phyloP scores from a whole-genome alignment of 83 land plant genomes.

The Picea mariana region DNA sequence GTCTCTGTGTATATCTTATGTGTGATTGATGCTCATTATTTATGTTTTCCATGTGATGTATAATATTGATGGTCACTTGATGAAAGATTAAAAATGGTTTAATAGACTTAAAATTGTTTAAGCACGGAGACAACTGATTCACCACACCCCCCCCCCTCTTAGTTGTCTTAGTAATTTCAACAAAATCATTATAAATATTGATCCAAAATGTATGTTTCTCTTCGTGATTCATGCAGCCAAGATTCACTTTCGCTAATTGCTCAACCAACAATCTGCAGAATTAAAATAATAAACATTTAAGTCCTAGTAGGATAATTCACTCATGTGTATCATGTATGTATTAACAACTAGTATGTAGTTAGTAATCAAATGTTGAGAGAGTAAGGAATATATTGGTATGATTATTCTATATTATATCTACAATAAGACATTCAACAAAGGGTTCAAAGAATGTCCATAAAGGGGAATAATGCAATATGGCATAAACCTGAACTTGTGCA shows the following conservation, averaged over 20 bases:
- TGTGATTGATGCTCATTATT: no score
- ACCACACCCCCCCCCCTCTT: no score
- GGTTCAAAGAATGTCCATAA: background rate
- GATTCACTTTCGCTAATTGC: slow-evolving; percentile 38
- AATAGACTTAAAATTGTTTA: no score
- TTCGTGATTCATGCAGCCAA: no score
- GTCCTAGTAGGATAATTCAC: background rate
- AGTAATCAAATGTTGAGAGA: background rate
- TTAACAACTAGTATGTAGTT: background rate
- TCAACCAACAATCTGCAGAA: slow-evolving; percentile 66
- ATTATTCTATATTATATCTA: background rate
- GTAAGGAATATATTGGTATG: background rate
- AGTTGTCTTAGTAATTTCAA: no score
- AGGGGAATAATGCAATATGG: background rate
- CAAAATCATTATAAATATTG: no score
- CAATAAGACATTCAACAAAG: background rate
- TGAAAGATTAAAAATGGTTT: no score
- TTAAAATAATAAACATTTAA: background rate
- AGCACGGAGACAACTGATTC: no score
- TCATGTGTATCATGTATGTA: background rate
- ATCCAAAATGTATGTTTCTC: no score
- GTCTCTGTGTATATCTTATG: no score
- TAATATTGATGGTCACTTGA: no score
- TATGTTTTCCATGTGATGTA: no score
- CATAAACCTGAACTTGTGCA: slow-evolving; percentile 57